Evolutionary conservation across 768 basidiomycete genomes (phyloP).

Genomic region (Xanthoconium stramineum): DNA sequence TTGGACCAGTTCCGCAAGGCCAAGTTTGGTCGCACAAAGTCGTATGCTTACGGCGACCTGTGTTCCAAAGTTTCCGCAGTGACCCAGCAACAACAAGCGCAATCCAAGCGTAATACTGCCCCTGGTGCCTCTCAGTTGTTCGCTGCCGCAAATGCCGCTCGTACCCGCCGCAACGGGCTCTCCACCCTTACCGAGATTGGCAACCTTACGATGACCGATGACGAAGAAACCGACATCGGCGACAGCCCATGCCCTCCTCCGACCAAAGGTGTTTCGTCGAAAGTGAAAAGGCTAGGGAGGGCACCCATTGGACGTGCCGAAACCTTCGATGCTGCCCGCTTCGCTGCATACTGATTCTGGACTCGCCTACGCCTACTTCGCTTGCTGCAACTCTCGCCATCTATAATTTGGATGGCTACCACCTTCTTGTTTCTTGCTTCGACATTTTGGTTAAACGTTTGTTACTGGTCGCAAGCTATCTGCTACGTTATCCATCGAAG

Average conservation of each 20-base stretch:
- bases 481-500: not conserved
- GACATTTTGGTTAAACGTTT: constrained; percentile 1
- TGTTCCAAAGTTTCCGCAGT: constrained; percentile 39
- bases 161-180: constrained; percentile 58
- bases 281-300: constrained; percentile 54
- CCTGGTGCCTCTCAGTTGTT: constrained; percentile 59
- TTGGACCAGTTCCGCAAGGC: constrained; percentile 88
- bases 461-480: constrained; percentile 11
- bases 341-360: constrained; percentile 43
- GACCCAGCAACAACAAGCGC: constrained; percentile 36
- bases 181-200: constrained; percentile 66
- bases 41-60: constrained; percentile 88
- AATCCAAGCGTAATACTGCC: constrained; percentile 64
- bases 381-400: constrained; percentile 3
- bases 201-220: constrained; percentile 62
- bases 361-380: not conserved
- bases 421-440: constrained; percentile 3
- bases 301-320: constrained; percentile 57
- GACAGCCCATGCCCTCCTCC: constrained; percentile 89
- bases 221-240: constrained; percentile 74
- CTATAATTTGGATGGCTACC: not conserved
- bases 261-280: constrained; percentile 51
- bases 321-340: constrained; percentile 63
- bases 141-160: constrained; percentile 67
- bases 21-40: constrained; percentile 86